Conservation (phyloP, 331 rosid species). For the Ulmus americana region DNA sequence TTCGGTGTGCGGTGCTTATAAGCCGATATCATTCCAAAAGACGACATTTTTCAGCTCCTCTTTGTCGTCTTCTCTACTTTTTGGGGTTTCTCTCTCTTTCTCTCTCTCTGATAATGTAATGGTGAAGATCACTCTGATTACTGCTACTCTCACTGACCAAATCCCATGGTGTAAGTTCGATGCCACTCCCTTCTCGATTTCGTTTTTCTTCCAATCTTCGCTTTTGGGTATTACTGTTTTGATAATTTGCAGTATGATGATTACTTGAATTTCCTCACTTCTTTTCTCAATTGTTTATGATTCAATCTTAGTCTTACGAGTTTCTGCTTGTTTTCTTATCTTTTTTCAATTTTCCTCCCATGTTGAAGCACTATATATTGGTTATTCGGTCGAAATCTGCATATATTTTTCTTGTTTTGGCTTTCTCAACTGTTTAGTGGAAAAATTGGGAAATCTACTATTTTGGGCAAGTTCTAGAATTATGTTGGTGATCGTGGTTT, state of each 20-base stretch:
- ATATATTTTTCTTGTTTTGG: background rate
- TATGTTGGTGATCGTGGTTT: background rate
- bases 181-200: background rate
- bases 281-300: background rate
- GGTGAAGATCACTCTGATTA: background rate
- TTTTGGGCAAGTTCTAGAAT: background rate
- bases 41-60: background rate
- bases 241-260: background rate
- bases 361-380: background rate
- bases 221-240: background rate
- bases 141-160: background rate
- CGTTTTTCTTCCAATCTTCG: background rate
- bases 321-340: background rate
- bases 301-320: background rate
- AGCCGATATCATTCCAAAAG: background rate
- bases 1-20: constrained; percentile 19
- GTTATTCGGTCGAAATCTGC: background rate
- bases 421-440: background rate
- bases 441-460: background rate
- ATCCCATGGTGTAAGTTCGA: constrained; percentile 23
- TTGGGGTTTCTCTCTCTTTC: background rate
- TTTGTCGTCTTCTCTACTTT: background rate
- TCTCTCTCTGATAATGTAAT: constrained; percentile 1
- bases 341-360: background rate
- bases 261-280: background rate